phyloP scores from a whole-genome alignment of 495 filamentous ascomycete species.

The Cercophora sp. region DNA sequence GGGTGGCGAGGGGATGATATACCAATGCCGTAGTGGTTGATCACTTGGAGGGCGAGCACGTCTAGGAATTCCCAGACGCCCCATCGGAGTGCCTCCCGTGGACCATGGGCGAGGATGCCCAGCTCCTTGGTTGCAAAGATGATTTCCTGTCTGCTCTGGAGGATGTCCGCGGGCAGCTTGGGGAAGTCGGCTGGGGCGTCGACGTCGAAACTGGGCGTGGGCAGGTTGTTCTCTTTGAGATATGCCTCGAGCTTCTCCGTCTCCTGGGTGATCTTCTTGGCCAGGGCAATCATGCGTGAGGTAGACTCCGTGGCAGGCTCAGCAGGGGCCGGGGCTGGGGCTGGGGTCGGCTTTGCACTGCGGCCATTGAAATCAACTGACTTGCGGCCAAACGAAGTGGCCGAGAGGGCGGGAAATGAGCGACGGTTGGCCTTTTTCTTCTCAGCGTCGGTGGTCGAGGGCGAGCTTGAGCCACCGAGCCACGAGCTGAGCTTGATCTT shows the following conservation, averaged over 20 bases:
- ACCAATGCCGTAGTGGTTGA: conserved; percentile 41
- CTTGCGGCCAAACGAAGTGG: conserved; percentile 18
- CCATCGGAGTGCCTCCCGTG: conserved; percentile 39
- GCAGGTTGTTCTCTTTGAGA: conserved; percentile 33
- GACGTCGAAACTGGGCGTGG: conserved; percentile 36
- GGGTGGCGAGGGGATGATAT: conserved; percentile 11
- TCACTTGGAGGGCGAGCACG: conserved; percentile 32
- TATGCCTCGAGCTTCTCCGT: conserved; percentile 40
- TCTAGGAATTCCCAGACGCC: conserved; percentile 43
- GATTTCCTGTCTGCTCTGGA: conserved; percentile 32
- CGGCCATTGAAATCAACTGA: conserved; percentile 14
- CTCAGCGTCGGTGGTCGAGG: conserved; percentile 14
- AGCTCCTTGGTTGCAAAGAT: conserved; percentile 39
- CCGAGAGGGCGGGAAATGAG: conserved; percentile 22
- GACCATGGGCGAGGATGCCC: conserved; percentile 36
- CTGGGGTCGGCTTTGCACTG: conserved; percentile 1
- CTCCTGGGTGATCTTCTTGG: conserved; percentile 35
- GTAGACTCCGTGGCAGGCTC: conserved; percentile 20
- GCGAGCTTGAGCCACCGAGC: conserved; percentile 8
- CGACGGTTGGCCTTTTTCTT: conserved; percentile 29
- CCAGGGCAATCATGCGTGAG: conserved; percentile 34
- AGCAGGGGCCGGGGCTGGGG: not conserved
- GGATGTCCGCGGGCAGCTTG: conserved; percentile 35
- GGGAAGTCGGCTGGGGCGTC: conserved; percentile 36
- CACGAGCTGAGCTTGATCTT: conserved; percentile 25